These are phyloP conservation scores for Yamadazyma oceani DNA, from an alignment of 1,139 yeast genomes.

Conservation along the genomic window DNA sequence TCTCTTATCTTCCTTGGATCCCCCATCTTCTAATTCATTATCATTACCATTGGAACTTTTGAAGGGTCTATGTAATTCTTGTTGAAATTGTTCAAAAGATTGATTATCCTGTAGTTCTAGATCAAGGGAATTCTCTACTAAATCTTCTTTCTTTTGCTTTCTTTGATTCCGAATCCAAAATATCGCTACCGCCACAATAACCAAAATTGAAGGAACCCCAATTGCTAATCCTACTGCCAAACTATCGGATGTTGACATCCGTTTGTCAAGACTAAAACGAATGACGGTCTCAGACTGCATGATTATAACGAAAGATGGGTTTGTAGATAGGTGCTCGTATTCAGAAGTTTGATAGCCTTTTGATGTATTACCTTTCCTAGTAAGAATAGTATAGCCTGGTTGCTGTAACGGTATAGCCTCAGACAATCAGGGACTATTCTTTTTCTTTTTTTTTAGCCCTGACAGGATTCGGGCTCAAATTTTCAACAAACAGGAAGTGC, in stretches of 20 bases:
- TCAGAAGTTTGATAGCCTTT: no score
- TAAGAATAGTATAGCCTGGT: no score
- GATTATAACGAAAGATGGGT: no score
- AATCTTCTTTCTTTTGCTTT: conserved; percentile 35
- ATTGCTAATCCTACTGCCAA: conserved; percentile 45
- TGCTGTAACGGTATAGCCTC: no score
- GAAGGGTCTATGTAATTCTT: conserved; percentile 29
- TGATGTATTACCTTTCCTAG: no score
- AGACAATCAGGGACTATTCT: no score
- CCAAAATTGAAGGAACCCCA: conserved; percentile 39
- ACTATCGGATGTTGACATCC: conserved; percentile 23
- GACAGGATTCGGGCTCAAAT: no score
- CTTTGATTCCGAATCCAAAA: conserved; percentile 35
- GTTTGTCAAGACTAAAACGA: conserved; percentile 1
- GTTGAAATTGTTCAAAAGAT: conserved; percentile 38
- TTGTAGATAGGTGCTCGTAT: no score
- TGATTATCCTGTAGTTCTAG: conserved; percentile 39
- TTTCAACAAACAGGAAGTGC: no score
- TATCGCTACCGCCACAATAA: conserved; percentile 22
- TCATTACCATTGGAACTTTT: neutral
- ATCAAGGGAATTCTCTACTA: conserved; percentile 30
- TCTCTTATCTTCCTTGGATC: conserved; percentile 4
- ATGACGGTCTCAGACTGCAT: neutral
- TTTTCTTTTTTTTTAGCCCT: no score
- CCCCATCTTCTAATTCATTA: conserved; percentile 2